These are phyloP conservation scores for Lactarius psammicola DNA, from an alignment of 768 basidiomycete species.

Conservation along the genomic window DNA sequence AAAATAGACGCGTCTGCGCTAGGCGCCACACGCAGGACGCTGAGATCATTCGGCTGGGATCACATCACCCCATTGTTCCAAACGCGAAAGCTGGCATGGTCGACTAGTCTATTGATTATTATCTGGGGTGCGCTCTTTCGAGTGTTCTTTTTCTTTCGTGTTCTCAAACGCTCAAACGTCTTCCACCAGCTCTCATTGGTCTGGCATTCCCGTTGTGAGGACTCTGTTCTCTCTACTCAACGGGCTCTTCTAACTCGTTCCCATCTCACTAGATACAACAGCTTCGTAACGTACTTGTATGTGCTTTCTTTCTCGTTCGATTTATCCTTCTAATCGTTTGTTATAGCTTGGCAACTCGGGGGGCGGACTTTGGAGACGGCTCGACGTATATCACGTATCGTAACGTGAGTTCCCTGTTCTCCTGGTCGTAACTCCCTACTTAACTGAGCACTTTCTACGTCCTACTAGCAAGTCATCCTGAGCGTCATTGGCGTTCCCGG, in stretches of 20 bases:
- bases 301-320: constrained; percentile 23
- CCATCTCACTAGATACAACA: constrained; percentile 43
- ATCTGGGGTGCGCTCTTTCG: constrained; percentile 47
- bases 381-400: constrained; percentile 72
- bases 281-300: constrained; percentile 53
- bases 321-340: background rate
- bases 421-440: background rate
- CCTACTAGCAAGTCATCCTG: constrained; percentile 50
- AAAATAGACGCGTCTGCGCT: constrained; percentile 38
- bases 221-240: background rate
- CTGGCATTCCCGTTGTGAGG: constrained; percentile 68
- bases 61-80: constrained; percentile 52
- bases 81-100: constrained; percentile 49
- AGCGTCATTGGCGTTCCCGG: constrained; percentile 59
- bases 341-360: constrained; percentile 58
- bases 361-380: constrained; percentile 66
- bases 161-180: background rate
- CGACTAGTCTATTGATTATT: constrained; percentile 49
- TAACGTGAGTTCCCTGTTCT: constrained; percentile 45
- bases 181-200: constrained; percentile 61
- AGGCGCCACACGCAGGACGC: constrained; percentile 42
- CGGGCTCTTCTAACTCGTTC: constrained; percentile 5
- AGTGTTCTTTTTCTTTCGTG: background rate
- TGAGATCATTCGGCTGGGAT: constrained; percentile 39
- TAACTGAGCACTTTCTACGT: background rate